Percentiles rank a stretch among this genome's conserved stretches.
phyloP scores from a whole-genome alignment of 2,329 filamentous ascomycete genomes.

The Nemania sp. region DNA sequence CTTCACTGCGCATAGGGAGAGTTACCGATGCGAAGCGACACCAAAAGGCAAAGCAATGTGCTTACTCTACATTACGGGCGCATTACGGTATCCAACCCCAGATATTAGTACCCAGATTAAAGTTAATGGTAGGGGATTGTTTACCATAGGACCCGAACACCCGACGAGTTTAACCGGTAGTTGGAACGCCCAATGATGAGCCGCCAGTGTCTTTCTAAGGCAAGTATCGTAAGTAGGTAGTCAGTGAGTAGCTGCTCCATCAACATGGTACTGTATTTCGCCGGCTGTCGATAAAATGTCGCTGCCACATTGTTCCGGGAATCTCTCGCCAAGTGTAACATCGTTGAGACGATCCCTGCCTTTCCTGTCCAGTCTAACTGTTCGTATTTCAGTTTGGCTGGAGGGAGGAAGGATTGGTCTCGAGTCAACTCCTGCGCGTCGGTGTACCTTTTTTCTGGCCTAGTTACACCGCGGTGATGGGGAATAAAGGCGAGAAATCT shows the following conservation, averaged over 20 bases:
- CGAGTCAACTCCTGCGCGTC: not conserved
- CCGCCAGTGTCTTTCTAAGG: not conserved
- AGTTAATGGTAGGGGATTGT: constrained; percentile 7
- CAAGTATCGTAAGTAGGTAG: not conserved
- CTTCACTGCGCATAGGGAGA: not conserved
- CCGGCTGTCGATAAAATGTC: not conserved
- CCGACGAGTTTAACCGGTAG: constrained; percentile 25
- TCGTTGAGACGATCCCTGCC: constrained; percentile 13
- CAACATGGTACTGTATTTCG: not conserved
- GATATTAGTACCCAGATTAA: constrained; percentile 4
- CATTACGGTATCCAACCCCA: not conserved
- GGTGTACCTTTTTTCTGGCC: not conserved
- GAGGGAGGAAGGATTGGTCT: not conserved
- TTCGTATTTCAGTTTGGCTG: constrained; percentile 2
- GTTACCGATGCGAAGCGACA: constrained; percentile 1
- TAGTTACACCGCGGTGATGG: not conserved
- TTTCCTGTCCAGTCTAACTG: not conserved
- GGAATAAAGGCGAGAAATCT: not conserved
- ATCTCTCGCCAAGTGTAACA: constrained; percentile 23
- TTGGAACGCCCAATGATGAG: constrained; percentile 14
- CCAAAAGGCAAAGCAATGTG: constrained; percentile 17
- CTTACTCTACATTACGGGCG: constrained; percentile 24
- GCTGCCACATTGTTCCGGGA: constrained; percentile 12
- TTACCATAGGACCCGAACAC: constrained; percentile 16
- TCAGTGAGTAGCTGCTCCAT: constrained; percentile 3